phyloP scores from a whole-genome alignment of 306 rosid genomes.

The Sphenostylis stenocarpa region DNA sequence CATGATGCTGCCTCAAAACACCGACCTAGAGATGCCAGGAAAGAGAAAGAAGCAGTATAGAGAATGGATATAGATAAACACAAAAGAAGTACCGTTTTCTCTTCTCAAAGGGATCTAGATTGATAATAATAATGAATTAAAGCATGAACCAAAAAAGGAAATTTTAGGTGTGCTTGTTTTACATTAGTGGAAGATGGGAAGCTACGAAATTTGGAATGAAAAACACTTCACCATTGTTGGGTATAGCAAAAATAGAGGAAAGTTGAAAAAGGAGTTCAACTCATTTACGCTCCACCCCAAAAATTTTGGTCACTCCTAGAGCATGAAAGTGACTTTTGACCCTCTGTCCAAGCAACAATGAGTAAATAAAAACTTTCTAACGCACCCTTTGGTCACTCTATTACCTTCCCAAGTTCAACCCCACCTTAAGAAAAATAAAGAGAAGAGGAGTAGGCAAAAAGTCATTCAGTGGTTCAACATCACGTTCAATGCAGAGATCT shows the following conservation, averaged over 20 bases:
- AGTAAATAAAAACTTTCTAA: slow-evolving; percentile 19
- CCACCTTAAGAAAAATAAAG: background rate
- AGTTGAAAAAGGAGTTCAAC: slow-evolving; percentile 3
- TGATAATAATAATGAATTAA: background rate
- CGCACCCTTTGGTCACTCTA: background rate
- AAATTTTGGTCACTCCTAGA: slow-evolving; percentile 26
- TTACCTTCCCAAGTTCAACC: slow-evolving; percentile 24
- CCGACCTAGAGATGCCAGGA: background rate
- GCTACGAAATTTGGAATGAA: slow-evolving; percentile 20
- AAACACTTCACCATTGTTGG: slow-evolving; percentile 27
- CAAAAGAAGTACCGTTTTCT: slow-evolving; percentile 10
- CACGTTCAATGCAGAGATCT: slow-evolving; percentile 4
- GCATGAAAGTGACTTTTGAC: slow-evolving; percentile 38
- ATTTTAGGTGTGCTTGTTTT: slow-evolving; percentile 24
- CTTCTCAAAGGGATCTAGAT: slow-evolving; percentile 22
- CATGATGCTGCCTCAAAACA: background rate
- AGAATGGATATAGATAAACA: background rate
- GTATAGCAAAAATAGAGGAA: slow-evolving; percentile 21
- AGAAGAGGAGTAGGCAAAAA: slow-evolving; percentile 7
- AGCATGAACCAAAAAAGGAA: slow-evolving; percentile 22
- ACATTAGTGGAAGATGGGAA: slow-evolving; percentile 19
- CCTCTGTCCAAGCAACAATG: slow-evolving; percentile 26
- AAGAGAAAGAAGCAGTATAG: background rate
- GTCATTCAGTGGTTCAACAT: slow-evolving; percentile 17
- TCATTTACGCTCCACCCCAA: slow-evolving; percentile 21